Conservation (phyloP, 495 filamentous ascomycete species). For the Lasiosphaeria hispida region DNA sequence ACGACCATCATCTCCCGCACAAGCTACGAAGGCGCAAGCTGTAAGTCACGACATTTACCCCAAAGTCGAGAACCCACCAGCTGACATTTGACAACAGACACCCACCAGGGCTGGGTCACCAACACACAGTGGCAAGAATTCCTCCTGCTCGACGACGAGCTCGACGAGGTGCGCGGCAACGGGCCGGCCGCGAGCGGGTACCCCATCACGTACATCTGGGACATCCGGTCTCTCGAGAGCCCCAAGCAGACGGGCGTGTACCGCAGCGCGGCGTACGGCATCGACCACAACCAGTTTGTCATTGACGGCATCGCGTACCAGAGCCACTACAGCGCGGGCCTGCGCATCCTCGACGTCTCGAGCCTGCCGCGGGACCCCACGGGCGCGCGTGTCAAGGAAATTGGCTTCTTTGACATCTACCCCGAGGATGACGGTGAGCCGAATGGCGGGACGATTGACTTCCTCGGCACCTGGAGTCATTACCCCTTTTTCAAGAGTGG, state of each 20-base stretch:
- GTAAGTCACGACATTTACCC: no score
- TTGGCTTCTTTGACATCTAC: slow-evolving; percentile 54
- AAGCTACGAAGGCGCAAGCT: slow-evolving; percentile 51
- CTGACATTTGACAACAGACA: no score
- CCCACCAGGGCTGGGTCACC: slow-evolving; percentile 55
- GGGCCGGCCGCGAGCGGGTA: slow-evolving; percentile 41
- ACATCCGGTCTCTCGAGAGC: slow-evolving; percentile 45
- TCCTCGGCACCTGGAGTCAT: slow-evolving; percentile 51
- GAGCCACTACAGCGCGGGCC: slow-evolving; percentile 52
- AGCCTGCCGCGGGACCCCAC: slow-evolving; percentile 38
- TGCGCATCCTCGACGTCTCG: slow-evolving; percentile 50
- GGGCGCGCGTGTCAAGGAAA: slow-evolving; percentile 41
- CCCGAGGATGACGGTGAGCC: slow-evolving; percentile 53
- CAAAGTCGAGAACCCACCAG: no score
- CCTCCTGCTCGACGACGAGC: slow-evolving; percentile 56
- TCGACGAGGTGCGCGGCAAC: slow-evolving; percentile 46
- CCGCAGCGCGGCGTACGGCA: slow-evolving; percentile 36
- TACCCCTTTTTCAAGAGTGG: slow-evolving; percentile 54
- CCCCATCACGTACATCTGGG: slow-evolving; percentile 54
- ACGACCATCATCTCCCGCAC: slow-evolving; percentile 51
- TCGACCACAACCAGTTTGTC: slow-evolving; percentile 60
- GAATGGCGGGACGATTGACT: slow-evolving; percentile 37
- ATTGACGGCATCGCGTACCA: slow-evolving; percentile 48
- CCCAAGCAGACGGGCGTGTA: slow-evolving; percentile 53
- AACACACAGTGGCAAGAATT: slow-evolving; percentile 40